Percentiles rank a stretch among this genome's conserved stretches.
Conservation (phyloP, 495 filamentous ascomycete genomes). For the Aspergillus hancockii region DNA sequence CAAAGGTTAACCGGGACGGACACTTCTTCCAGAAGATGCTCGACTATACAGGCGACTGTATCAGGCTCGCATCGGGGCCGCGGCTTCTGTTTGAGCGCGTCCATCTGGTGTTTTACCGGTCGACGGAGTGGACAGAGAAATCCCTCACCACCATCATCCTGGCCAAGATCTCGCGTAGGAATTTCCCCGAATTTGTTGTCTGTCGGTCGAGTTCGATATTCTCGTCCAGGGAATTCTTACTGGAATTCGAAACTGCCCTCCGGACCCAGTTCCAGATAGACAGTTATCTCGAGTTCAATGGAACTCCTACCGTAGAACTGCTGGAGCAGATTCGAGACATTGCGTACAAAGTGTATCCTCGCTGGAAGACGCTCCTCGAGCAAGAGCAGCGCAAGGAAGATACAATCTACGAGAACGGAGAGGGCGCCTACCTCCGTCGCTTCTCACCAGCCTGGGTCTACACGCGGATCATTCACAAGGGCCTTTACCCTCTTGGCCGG, state of each 20-base stretch:
- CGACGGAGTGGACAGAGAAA: slow-evolving; percentile 96
- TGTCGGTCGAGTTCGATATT: slow-evolving; percentile 91
- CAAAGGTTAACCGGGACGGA: slow-evolving; percentile 50
- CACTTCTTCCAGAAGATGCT: slow-evolving; percentile 77
- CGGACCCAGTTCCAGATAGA: slow-evolving; percentile 83
- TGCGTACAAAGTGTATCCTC: slow-evolving; percentile 73
- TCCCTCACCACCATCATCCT: slow-evolving; percentile 94
- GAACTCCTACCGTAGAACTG: slow-evolving; percentile 65
- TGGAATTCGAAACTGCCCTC: slow-evolving; percentile 89
- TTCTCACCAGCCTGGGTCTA: slow-evolving; percentile 94
- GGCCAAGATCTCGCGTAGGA: slow-evolving; percentile 79
- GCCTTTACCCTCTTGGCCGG: slow-evolving; percentile 73
- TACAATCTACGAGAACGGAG: slow-evolving; percentile 75
- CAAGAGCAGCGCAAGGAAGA: slow-evolving; percentile 84
- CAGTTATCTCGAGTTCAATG: slow-evolving; percentile 77
- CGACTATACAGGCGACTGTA: slow-evolving; percentile 75
- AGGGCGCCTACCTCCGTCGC: slow-evolving; percentile 87
- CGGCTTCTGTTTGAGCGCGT: slow-evolving; percentile 89
- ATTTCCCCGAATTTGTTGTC: slow-evolving; percentile 88
- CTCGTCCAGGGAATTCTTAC: slow-evolving; percentile 64
- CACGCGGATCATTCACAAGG: slow-evolving; percentile 90
- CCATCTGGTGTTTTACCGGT: slow-evolving; percentile 93
- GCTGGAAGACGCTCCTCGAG: slow-evolving; percentile 72
- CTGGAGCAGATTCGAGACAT: slow-evolving; percentile 68
- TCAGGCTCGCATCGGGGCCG: slow-evolving; percentile 72